Conservation (phyloP, 768 basidiomycete genomes). For the Podaxis sp. region DNA sequence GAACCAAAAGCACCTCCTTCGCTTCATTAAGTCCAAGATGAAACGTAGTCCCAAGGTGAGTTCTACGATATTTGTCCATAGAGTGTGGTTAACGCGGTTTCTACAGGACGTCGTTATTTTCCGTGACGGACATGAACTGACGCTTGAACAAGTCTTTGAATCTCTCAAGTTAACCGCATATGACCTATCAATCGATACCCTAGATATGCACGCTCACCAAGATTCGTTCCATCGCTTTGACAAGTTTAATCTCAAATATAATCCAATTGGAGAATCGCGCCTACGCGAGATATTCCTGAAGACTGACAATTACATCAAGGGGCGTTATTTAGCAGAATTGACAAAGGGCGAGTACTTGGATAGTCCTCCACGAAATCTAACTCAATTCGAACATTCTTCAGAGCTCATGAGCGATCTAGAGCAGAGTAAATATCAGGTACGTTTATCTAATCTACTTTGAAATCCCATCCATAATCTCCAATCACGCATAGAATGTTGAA, state of each 20-base stretch:
- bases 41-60: conserved; percentile 78
- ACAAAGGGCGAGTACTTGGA: conserved; percentile 65
- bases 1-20: conserved; percentile 98
- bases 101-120: conserved; percentile 90
- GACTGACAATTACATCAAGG: conserved; percentile 93
- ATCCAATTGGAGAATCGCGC: conserved; percentile 93
- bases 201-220: conserved; percentile 99
- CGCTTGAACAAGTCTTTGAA: conserved; percentile 92
- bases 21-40: conserved; percentile 99
- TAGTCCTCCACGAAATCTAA: background rate
- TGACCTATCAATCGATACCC: conserved; percentile 96
- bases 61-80: conserved; percentile 1
- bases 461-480: background rate
- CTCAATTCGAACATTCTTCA: conserved; percentile 27
- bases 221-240: conserved; percentile 99
- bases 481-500: conserved; percentile 73
- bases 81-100: conserved; percentile 1
- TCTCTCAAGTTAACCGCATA: conserved; percentile 94
- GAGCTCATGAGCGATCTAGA: conserved; percentile 98
- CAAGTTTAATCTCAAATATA: conserved; percentile 97
- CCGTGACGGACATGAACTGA: conserved; percentile 88
- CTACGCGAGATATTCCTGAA: conserved; percentile 97
- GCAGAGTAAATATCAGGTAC: conserved; percentile 96
- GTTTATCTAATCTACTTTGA: conserved; percentile 8
- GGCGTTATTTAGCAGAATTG: conserved; percentile 91